These are phyloP conservation scores for Haplosporangium sp. DNA, from an alignment of 371 early-diverging fungal species.

Conservation along the genomic window DNA sequence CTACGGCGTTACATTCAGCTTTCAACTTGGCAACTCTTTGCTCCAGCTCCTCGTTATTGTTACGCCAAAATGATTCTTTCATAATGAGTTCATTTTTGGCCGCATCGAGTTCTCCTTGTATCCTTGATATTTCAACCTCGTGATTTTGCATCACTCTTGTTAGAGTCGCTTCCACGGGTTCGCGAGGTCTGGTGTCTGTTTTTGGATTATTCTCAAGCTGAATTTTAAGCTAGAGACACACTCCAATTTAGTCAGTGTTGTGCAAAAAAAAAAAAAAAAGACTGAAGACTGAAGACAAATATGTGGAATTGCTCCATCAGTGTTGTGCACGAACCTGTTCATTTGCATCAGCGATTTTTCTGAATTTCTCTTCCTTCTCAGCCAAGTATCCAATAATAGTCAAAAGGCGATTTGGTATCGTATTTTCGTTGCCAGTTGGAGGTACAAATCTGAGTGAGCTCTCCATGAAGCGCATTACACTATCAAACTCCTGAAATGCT, in stretches of 20 bases:
- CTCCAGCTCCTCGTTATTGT: not conserved
- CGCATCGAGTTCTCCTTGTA: constrained; percentile 13
- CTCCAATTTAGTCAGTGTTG: not conserved
- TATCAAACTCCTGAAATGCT: constrained; percentile 8
- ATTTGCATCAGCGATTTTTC: not conserved
- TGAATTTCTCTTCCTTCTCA: constrained; percentile 8
- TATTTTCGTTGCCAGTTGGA: not conserved
- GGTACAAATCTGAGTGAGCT: constrained; percentile 7
- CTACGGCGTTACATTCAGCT: constrained; percentile 5
- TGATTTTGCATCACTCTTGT: constrained; percentile 18
- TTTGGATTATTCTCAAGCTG: not conserved
- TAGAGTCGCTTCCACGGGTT: constrained; percentile 5
- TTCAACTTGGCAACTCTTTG: not conserved
- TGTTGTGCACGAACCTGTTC: not conserved
- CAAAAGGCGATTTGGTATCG: constrained; percentile 5
- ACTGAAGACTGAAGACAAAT: not conserved
- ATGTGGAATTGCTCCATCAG: no score
- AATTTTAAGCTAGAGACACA: not conserved
- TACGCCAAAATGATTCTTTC: constrained; percentile 2
- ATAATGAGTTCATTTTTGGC: not conserved
- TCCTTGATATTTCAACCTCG: constrained; percentile 6
- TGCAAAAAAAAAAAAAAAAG: not conserved
- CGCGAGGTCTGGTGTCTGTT: not conserved
- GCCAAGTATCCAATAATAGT: constrained; percentile 11
- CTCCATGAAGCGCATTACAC: constrained; percentile 21